Evolutionary conservation across 2,329 filamentous ascomycete species (phyloP), one percentile per base, ranked within the genome.

Genomic region (Didymella segeticola): DNA sequence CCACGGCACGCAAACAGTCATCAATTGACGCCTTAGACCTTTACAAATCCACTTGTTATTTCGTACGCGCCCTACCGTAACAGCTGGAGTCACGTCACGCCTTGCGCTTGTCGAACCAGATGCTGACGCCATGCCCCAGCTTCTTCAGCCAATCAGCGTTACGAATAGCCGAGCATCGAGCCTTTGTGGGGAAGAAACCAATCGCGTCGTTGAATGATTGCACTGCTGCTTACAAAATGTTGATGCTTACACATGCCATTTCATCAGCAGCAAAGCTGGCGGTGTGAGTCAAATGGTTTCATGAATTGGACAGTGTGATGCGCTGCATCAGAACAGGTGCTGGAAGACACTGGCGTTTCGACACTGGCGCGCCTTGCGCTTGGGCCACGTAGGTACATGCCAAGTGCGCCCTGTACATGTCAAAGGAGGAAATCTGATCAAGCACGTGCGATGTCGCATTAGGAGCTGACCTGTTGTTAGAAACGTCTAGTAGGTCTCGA

Each of bases 311-410:
- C 5, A 5, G 25, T 26, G 25, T 5, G 5, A 26, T 26, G 25
- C 25, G 10, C 25, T 5, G n/a, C n/a, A n/a, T n/a, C n/a, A n/a
- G n/a, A n/a, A n/a, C n/a, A 27, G 15, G 15, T 3, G 23, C 3
- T 20, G 10, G 26, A 42, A n/a, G 3, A 4, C 4, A 25, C 25
- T n/a, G 29, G 5, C 39, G 26, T 19, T 14, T 37, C 8, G 17
- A 43, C 38, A 50, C 20, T 38, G 11, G 26, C 34, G 10, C 46
- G 48, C 34, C 48, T 34, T 52, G 34, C 48, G 41, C 39, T 19
- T 33, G 25, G 42, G n/a, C 22, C 48, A 25, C 6, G 9, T 17
- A 8, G 10, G 23, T 3, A 11, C 4, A 5, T 42, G 20, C 10
- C 27, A 17, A 26, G 27, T 9, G 17, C 46, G 46, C 46, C 46